Evolutionary conservation across 208 protist species (phyloP).

Genomic region (Crithidia brevicula): DNA sequence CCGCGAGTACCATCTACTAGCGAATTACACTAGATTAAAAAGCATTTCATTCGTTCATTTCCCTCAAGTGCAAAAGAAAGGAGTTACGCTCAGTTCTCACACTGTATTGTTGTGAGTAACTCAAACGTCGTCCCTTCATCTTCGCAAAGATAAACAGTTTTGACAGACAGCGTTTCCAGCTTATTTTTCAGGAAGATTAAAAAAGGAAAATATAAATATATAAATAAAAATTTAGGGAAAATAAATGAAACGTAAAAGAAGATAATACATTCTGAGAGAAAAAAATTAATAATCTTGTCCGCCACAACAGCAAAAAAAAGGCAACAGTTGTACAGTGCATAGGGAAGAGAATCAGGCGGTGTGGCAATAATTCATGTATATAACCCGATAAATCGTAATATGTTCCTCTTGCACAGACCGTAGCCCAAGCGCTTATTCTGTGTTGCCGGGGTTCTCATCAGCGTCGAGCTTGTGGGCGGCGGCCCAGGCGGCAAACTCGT

Average conservation of each 20-base stretch:
- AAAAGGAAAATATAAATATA: constrained; percentile 2
- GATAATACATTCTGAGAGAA: constrained; percentile 9
- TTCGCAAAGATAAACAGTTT: background rate
- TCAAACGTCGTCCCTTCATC: background rate
- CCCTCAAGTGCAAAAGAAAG: background rate
- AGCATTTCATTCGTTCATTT: too few species aligned
- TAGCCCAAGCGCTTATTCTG: background rate
- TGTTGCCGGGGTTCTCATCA: constrained; percentile 57
- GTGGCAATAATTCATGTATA: background rate
- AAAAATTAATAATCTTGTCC: background rate
- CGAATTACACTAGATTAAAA: too few species aligned
- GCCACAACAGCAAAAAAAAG: background rate
- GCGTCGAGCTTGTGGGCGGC: constrained; percentile 46
- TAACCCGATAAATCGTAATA: too few species aligned
- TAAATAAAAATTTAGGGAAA: background rate
- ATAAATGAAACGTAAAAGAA: constrained; percentile 1
- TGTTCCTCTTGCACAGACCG: too few species aligned
- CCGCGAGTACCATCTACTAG: background rate
- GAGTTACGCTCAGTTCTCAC: background rate
- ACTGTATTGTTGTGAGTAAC: constrained; percentile 4
- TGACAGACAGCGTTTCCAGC: background rate
- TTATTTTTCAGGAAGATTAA: background rate
- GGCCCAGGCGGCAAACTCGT: constrained; percentile 81
- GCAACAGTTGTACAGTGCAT: background rate
- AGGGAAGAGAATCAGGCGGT: background rate